Percentiles rank a stretch among this genome's conserved stretches.
Evolutionary conservation across 108 stramenopile species (phyloP).

Genomic region (Nitzschia sp.): DNA sequence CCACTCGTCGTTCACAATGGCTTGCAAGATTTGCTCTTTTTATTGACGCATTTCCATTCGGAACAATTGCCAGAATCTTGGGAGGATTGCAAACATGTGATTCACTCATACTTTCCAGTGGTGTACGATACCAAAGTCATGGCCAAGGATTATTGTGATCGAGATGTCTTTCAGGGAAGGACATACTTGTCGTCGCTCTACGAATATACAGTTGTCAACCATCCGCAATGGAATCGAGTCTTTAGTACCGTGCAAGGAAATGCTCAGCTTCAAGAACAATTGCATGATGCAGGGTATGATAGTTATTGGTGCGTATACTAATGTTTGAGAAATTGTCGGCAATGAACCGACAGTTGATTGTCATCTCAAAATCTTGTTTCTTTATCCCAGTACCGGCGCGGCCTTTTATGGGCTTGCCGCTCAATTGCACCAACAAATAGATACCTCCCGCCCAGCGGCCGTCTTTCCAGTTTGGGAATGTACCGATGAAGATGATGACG

Average conservation of each 20-base stretch:
- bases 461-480: not conserved
- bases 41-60: slow-evolving; percentile 77
- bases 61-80: slow-evolving; percentile 55
- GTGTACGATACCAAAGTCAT: slow-evolving; percentile 81
- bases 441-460: not conserved
- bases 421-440: slow-evolving; percentile 19
- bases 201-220: slow-evolving; percentile 24
- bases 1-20: slow-evolving; percentile 88
- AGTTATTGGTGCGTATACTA: slow-evolving; percentile 40
- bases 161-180: not conserved
- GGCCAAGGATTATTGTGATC: slow-evolving; percentile 57
- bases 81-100: slow-evolving; percentile 60
- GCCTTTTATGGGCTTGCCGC: slow-evolving; percentile 30
- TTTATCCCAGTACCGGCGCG: slow-evolving; percentile 73
- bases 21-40: slow-evolving; percentile 78
- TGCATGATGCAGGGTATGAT: slow-evolving; percentile 79
- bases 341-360: no score
- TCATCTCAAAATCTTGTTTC: no score
- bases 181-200: slow-evolving; percentile 28
- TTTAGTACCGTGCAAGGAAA: slow-evolving; percentile 38
- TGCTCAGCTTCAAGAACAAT: slow-evolving; percentile 23
- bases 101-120: slow-evolving; percentile 66
- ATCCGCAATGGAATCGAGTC: slow-evolving; percentile 54
- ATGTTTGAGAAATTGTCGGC: no score
- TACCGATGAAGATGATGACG: slow-evolving; percentile 26